Conservation (phyloP, 2,329 filamentous ascomycete genomes). For the Akanthomyces muscarius region DNA sequence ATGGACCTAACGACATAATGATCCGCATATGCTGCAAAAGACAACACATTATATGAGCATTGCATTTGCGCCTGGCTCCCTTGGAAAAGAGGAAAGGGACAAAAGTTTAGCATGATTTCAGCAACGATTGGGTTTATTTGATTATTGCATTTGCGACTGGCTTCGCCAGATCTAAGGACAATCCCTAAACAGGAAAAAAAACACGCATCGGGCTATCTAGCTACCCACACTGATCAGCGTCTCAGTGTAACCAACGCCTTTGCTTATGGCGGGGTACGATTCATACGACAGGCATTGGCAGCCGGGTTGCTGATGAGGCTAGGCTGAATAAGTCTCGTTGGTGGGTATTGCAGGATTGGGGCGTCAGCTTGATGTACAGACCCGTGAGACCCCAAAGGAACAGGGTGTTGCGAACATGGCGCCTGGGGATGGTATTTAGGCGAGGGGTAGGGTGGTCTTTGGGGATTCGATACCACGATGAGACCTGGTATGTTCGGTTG, state of each 20-base stretch:
- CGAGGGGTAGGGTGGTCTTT: background rate
- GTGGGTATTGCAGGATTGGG: background rate
- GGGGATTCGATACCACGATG: background rate
- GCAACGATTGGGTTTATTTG: slow-evolving; percentile 1
- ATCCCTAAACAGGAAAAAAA: background rate
- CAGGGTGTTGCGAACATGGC: background rate
- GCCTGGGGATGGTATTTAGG: slow-evolving; percentile 11
- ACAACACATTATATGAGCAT: background rate
- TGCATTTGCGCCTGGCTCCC: slow-evolving; percentile 8
- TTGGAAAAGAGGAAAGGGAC: slow-evolving; percentile 1
- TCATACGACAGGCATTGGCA: background rate
- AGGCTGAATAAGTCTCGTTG: background rate
- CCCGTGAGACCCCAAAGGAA: background rate
- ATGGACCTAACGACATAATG: slow-evolving; percentile 14
- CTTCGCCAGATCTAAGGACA: background rate
- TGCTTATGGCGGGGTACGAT: background rate
- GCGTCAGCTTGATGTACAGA: background rate
- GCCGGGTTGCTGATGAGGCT: background rate
- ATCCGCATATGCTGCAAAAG: background rate
- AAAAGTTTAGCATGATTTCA: slow-evolving; percentile 15
- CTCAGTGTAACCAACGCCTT: background rate
- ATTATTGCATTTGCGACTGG: slow-evolving; percentile 11
- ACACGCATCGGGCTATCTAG: background rate
- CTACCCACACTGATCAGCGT: background rate
- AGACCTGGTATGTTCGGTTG: background rate